phyloP scores from a whole-genome alignment of 1,139 yeast genomes.

The Diutina mesorugosa region DNA sequence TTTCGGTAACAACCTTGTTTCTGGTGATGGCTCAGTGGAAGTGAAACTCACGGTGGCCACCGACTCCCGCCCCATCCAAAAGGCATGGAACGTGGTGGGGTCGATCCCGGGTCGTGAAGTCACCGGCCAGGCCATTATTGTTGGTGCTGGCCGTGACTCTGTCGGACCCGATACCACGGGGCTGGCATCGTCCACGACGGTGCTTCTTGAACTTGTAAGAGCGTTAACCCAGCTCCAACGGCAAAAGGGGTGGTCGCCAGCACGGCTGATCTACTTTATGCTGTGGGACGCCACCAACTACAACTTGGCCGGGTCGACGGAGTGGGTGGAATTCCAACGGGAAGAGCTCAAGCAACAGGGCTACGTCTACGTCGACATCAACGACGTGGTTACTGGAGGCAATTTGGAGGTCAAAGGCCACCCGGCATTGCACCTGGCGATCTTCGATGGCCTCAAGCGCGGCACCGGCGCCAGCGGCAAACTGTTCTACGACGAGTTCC shows the following conservation, averaged over 20 bases:
- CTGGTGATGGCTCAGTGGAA: slow-evolving; percentile 16
- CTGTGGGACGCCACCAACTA: slow-evolving; percentile 83
- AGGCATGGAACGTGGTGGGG: slow-evolving; percentile 70
- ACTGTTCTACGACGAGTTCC: slow-evolving; percentile 17
- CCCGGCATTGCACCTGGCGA: slow-evolving; percentile 44
- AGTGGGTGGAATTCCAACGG: slow-evolving; percentile 53
- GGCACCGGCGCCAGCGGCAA: slow-evolving; percentile 11
- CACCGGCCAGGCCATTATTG: slow-evolving; percentile 53
- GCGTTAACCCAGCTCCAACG: slow-evolving; percentile 56
- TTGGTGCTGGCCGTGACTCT: slow-evolving; percentile 82
- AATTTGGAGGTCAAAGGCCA: slow-evolving; percentile 46
- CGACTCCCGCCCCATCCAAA: slow-evolving; percentile 45
- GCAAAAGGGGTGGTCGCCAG: slow-evolving; percentile 68
- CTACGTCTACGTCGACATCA: slow-evolving; percentile 65
- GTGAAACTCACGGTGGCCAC: slow-evolving; percentile 31
- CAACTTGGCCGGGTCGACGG: slow-evolving; percentile 76
- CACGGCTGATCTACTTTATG: slow-evolving; percentile 69
- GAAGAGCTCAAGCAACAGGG: slow-evolving; percentile 47
- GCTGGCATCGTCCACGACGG: slow-evolving; percentile 67
- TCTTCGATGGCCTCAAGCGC: slow-evolving; percentile 26
- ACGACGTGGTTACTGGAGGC: slow-evolving; percentile 59
- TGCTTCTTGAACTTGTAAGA: slow-evolving; percentile 60
- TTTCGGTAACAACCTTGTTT: slow-evolving; percentile 16
- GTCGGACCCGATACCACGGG: slow-evolving; percentile 63
- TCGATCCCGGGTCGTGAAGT: slow-evolving; percentile 76